Evolutionary conservation across 2,329 filamentous ascomycete genomes (phyloP), one percentile per base, ranked within the genome.

Genomic region (Cladosporium sp.): DNA sequence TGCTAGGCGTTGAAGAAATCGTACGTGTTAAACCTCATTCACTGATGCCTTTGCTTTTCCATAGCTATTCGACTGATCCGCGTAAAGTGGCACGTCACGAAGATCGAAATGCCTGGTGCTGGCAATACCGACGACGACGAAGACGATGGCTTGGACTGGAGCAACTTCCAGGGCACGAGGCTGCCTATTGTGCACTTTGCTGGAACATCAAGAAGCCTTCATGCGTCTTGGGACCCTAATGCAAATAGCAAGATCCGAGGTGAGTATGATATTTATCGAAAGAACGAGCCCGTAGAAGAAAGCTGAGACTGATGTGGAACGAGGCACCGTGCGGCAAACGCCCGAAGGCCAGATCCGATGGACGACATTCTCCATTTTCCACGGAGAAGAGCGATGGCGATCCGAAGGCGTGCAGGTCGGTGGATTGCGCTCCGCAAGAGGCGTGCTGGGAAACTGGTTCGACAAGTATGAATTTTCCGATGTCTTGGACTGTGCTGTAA

Each of bases 391-490:
- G 66, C 77, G 87, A 20, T 92, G 89, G 89, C 80, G 83, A n/a
- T 88, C 85, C 66, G 89, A 93, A 73, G 83, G 87, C 8, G 77
- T 92, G 5, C 89, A 93, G 70, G 72, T 92, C 4, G 89, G 89
- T 10, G 89, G 89, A 0, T 65, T 84, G 1, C 73, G 76, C 49
- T 86, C 85, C 5, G 83, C 81, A 6, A 79, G 88, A 7, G 88
- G 88, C 1, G 83, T 91, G 0, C 67, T 91, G 1, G 89, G 89
- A 0, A 86, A 84, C 52, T 93, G 89, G 89, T 92, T 91, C 65
- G 88, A 90, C 65, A 86, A 85, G 83, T 85, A 74, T 60, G 75
- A 2, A n/a, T 1, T 32, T 4, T 17, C 17, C n/a, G 12, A 15
- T 22, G 4, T 24, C 13, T 17, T 4, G 19, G 28, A 39, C 5